Base-by-base conservation (phyloP, 306 rosid genomes). In the Lathyrus tuberosus region DNA sequence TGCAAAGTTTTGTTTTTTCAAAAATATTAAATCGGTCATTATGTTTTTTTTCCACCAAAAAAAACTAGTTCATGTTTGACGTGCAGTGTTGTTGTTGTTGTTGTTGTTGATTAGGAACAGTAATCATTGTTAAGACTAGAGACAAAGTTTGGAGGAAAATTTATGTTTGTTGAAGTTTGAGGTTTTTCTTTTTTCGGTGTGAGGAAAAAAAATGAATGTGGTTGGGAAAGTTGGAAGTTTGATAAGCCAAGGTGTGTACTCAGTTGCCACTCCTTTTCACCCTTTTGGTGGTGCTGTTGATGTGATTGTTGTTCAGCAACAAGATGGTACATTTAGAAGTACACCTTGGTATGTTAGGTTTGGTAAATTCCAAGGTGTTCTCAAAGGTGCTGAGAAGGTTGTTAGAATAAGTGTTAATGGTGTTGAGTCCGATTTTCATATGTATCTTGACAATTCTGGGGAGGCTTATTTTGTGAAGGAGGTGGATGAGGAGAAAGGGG, bases 281-380 rank as follows among this genome's bases (percentile, higher is more conserved):
- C 98, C 98, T 10, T 93, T 93, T 47, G 98, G 98, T 41, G 98
- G 98, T 72, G 98, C 98, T 65, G 90, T 93, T 65, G 98, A 93
- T 78, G 91, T 87, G 74, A 90, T 93, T 79, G 97, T 88, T 66
- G 98, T 93, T 85, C 91, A 82, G 80, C 98, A 93, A 83, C 97
- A 79, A 77, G 98, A 93, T 83, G 98, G 95, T 62, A 86, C 94
- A 4, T 93, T 93, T 70, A 81, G 94, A 24, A 88, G 97, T 73
- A 88, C 96, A 0, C 98, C 98, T 22, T 93, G 98, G 98, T 90
- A 93, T 43, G 98, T 93, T 67, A 77, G 97, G 44, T 93, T 93
- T 71, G 98, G 98, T 78, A 93, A 93, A 68, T 93, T 93, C 79
- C 98, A 93, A 79, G 98, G 98, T 43, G 98, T 93, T 83, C 84